A percentile compares a stretch with the other conserved stretches of the same genome.
These are phyloP conservation scores for Camptophora hylomeconis DNA, from an alignment of 2,329 filamentous ascomycete genomes.

Conservation along the genomic window DNA sequence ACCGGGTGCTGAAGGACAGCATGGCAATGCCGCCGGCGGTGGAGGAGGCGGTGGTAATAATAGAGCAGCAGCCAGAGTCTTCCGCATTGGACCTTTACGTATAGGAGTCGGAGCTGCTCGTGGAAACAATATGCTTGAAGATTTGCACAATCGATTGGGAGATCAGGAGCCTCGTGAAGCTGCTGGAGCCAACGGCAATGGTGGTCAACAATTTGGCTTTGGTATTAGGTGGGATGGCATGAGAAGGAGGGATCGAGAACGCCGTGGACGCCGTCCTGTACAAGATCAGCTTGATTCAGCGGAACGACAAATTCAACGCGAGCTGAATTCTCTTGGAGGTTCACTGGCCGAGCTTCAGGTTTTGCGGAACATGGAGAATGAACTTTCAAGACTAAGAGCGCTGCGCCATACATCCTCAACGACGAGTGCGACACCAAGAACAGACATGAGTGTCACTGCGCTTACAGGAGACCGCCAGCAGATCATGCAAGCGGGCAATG, in stretches of 20 bases:
- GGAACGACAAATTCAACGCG: constrained; percentile 55
- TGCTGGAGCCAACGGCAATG: constrained; percentile 20
- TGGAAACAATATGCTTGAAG: constrained; percentile 44
- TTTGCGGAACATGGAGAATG: constrained; percentile 54
- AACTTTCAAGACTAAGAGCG: constrained; percentile 52
- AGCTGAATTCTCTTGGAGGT: constrained; percentile 49
- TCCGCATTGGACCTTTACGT: constrained; percentile 62
- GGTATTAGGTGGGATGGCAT: constrained; percentile 24
- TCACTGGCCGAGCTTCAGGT: constrained; percentile 55
- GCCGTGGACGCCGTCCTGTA: constrained; percentile 23
- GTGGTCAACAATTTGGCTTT: constrained; percentile 27
- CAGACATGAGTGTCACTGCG: constrained; percentile 4
- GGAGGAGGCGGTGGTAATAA: constrained; percentile 20
- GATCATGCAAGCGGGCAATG: constrained; percentile 29
- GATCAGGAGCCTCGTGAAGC: constrained; percentile 33
- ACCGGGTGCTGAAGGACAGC: constrained; percentile 6
- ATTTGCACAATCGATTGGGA: constrained; percentile 50
- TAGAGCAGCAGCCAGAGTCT: constrained; percentile 43
- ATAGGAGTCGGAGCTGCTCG: constrained; percentile 55
- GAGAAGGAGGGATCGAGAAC: constrained; percentile 12
- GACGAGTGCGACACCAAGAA: constrained; percentile 4
- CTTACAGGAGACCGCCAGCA: constrained; percentile 18
- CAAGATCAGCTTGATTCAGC: constrained; percentile 51
- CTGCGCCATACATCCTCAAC: constrained; percentile 4
- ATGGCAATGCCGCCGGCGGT: constrained; percentile 3